These are phyloP conservation scores for Eucalyptus sp. DNA, from an alignment of 345 rosid genomes.

Conservation along the genomic window DNA sequence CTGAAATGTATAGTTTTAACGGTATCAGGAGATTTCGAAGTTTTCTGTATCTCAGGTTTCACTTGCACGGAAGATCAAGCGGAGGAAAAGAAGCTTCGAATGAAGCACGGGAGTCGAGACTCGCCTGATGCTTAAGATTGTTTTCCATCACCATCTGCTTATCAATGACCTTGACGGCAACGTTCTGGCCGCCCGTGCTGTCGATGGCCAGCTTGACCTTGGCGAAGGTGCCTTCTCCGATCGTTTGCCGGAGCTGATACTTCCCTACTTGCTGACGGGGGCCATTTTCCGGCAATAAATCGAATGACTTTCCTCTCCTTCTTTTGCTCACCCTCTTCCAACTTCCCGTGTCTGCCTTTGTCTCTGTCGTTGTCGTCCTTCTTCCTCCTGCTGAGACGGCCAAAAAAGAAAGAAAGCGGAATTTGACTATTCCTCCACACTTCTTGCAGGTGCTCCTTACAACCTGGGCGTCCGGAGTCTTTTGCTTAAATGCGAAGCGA, in stretches of 20 bases:
- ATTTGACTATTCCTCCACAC: not conserved
- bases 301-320: not conserved
- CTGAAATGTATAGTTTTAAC: conserved; percentile 8
- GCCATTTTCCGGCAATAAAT: conserved; percentile 16
- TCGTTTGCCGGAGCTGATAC: conserved; percentile 57
- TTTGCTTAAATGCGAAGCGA: not conserved
- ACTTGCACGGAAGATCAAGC: not conserved
- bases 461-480: not conserved
- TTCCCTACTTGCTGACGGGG: conserved; percentile 47
- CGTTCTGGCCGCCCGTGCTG: conserved; percentile 30
- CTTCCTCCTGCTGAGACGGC: not conserved
- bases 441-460: not conserved
- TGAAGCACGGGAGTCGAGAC: not conserved
- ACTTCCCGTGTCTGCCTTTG: not conserved
- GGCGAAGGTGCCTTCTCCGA: conserved; percentile 86
- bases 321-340: not conserved
- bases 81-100: not conserved
- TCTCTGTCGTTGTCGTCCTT: not conserved
- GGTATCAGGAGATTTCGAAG: not conserved
- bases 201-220: conserved; percentile 83
- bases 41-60: not conserved
- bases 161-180: conserved; percentile 78
- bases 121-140: conserved; percentile 65
- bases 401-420: not conserved
- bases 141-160: conserved; percentile 51